Base-by-base conservation (phyloP, 75 land plant genomes). In the Adiantum capillusveneris region DNA sequence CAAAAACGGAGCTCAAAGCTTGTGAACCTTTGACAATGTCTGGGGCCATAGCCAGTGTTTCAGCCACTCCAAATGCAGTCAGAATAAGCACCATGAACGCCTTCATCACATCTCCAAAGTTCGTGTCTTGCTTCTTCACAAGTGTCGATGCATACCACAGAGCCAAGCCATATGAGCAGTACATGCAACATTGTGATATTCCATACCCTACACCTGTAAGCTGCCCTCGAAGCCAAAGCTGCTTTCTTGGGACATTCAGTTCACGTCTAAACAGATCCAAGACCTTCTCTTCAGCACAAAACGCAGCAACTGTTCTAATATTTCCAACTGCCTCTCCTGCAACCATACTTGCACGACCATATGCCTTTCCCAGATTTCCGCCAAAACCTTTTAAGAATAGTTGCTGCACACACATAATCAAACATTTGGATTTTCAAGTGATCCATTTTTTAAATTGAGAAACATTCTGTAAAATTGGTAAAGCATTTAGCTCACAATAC, bases 221-320 rank as follows among this genome's bases (percentile, higher is more conserved):
- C 30, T 86, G 86, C 11, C 84, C 84, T 44, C 84, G 72, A 11
- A 65, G 11, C 41, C 77, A 60, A 0, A 59, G 59, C 22, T 74
- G 66, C 37, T 69, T 79, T 27, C 60, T 70, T 34, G 84, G 77
- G 28, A 24, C 62, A 55, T 63, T 31, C 22, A 87, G 64, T 65
- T 83, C 79, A 22, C 36, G 41, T 27, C 60, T 55, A 60, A 87
- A 87, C 19, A 72, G 73, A 1, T 58, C 37, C 44, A 67, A 28
- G 20, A 85, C 68, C 29, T 41, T 60, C 6, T 70, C 73, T 66
- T 88, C 84, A 37, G 79, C 79, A 65, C 76, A 68, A 62, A 85
- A 85, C 13, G 94, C 83, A 26, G 86, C 77, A 34, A 88, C 86
- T 11, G 94, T 88, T 0, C 90, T 78, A 9, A 88, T 88, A 64